phyloP scores from a whole-genome alignment of 768 basidiomycete species.

The Auriscalpium vulgare region DNA sequence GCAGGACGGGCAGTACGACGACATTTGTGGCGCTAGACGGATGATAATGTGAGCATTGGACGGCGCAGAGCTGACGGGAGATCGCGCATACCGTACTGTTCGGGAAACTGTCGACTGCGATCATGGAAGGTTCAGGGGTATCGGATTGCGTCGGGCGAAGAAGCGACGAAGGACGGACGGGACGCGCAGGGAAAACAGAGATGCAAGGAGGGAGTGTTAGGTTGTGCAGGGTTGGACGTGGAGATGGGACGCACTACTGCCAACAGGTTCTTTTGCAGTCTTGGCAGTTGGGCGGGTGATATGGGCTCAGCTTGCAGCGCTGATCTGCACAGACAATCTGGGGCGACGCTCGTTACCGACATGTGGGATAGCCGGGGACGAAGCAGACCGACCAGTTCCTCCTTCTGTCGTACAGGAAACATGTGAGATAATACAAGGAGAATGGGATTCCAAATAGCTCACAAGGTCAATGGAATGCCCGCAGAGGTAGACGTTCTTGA shows the following conservation, averaged over 20 bases:
- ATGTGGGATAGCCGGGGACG: background rate
- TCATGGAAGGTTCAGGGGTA: too few species aligned
- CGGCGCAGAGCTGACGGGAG: background rate
- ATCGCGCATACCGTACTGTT: background rate
- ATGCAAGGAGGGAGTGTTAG: background rate
- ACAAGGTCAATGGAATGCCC: background rate
- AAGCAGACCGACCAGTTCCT: background rate
- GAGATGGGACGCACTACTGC: background rate
- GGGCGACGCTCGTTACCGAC: background rate
- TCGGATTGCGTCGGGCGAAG: background rate
- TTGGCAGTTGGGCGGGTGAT: background rate
- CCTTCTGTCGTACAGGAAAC: background rate
- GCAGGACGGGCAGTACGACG: background rate
- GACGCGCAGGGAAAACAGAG: background rate
- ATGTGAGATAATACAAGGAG: background rate
- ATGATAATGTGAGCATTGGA: background rate
- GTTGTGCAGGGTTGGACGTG: background rate
- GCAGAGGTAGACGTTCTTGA: conserved; percentile 2
- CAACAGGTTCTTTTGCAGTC: background rate
- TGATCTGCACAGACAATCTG: background rate
- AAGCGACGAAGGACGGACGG: background rate
- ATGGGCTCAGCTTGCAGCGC: conserved; percentile 1
- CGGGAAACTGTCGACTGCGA: background rate
- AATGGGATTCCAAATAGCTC: background rate
- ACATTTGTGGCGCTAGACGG: background rate